Percentiles rank a stretch among this genome's conserved stretches.
These are phyloP conservation scores for Hygrophorus pudorinus DNA, from an alignment of 768 basidiomycete species.

Conservation along the genomic window DNA sequence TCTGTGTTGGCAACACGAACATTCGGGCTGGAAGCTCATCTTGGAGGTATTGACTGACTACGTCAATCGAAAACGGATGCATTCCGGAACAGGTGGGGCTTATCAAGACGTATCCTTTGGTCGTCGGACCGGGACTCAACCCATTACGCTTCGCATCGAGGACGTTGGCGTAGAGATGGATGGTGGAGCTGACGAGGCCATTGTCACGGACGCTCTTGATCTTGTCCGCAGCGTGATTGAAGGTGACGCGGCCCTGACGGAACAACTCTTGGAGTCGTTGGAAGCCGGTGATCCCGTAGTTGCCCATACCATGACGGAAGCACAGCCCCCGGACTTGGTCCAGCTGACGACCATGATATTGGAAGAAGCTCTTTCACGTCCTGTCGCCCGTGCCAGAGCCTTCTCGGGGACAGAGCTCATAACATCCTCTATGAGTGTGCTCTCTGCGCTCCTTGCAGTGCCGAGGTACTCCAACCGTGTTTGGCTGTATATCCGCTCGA, in stretches of 20 bases:
- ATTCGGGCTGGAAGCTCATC: conserved; percentile 81
- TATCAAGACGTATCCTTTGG: conserved; percentile 50
- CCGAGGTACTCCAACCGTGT: conserved; percentile 73
- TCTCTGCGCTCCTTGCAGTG: conserved; percentile 65
- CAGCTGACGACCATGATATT: conserved; percentile 75
- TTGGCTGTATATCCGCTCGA: conserved; percentile 82
- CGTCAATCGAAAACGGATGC: conserved; percentile 45
- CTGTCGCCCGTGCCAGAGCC: conserved; percentile 26
- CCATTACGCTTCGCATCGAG: conserved; percentile 41
- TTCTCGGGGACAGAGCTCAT: conserved; percentile 53
- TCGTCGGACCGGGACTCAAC: conserved; percentile 27
- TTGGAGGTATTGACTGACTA: conserved; percentile 76
- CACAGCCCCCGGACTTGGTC: conserved; percentile 60
- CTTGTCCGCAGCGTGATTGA: conserved; percentile 71
- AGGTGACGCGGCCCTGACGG: conserved; percentile 55
- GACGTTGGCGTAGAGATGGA: conserved; percentile 69
- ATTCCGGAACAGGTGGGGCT: conserved; percentile 28
- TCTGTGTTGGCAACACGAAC: conserved; percentile 70
- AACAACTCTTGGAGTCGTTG: conserved; percentile 55
- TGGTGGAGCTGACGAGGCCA: conserved; percentile 46
- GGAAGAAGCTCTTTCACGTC: conserved; percentile 62
- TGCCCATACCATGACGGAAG: conserved; percentile 39
- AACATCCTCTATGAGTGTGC: conserved; percentile 73
- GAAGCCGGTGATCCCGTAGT: conserved; percentile 49
- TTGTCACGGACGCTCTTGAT: conserved; percentile 68